Evolutionary conservation across 495 filamentous ascomycete species (phyloP).

Genomic region (Choiromyces venosus): DNA sequence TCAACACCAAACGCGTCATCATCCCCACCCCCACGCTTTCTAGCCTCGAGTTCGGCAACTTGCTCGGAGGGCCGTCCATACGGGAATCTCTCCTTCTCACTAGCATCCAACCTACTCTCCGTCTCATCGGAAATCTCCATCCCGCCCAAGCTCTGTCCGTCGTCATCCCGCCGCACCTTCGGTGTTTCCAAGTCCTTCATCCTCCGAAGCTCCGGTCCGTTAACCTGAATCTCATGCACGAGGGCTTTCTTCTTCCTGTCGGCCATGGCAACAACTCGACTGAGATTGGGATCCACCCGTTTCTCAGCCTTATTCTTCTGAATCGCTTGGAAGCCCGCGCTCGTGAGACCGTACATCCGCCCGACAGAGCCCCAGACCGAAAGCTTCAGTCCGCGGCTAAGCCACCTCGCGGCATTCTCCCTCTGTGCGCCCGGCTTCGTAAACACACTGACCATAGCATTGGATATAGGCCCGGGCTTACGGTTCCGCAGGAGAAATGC

Average conservation of each 20-base stretch:
- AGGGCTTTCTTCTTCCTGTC: neutral
- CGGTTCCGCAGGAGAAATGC: constrained; percentile 13
- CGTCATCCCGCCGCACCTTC: neutral
- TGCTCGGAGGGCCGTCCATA: constrained; percentile 23
- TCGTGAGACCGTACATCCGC: constrained; percentile 26
- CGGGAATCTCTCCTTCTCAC: constrained; percentile 20
- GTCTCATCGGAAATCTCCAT: constrained; percentile 20
- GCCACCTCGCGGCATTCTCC: neutral
- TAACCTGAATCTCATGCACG: neutral
- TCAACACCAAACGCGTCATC: constrained; percentile 4
- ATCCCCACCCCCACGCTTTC: neutral
- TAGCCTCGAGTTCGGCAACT: neutral
- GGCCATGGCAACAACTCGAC: neutral
- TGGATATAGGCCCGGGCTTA: constrained; percentile 14
- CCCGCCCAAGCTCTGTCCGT: constrained; percentile 29
- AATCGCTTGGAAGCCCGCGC: constrained; percentile 26
- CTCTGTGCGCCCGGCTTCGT: neutral
- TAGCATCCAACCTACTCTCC: neutral
- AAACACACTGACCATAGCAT: constrained; percentile 7
- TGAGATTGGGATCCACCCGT: constrained; percentile 20
- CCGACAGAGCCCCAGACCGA: constrained; percentile 10
- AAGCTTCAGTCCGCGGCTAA: constrained; percentile 4
- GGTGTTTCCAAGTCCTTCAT: neutral
- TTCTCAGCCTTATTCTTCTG: constrained; percentile 20
- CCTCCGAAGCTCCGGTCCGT: neutral